Percentiles rank a stretch among this genome's conserved stretches.
These are phyloP conservation scores for Agrocybe pediades DNA, from an alignment of 768 basidiomycete genomes.

Conservation along the genomic window DNA sequence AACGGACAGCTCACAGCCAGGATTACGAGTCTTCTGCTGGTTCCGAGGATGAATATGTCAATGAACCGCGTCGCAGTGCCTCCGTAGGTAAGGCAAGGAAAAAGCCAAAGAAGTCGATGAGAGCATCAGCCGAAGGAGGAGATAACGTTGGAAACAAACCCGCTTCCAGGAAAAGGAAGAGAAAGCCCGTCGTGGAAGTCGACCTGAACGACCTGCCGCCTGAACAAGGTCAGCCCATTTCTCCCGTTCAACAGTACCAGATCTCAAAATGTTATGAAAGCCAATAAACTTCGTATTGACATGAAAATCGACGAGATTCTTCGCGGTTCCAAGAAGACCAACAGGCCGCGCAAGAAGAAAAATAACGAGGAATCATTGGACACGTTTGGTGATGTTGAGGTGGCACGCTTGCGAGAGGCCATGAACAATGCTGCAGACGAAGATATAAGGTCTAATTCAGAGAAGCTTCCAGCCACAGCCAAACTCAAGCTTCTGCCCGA, in stretches of 20 bases:
- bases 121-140: conserved; percentile 24
- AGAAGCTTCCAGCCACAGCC: conserved; percentile 77
- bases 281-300: conserved; percentile 74
- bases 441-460: conserved; percentile 78
- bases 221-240: conserved; percentile 63
- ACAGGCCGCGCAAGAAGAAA: conserved; percentile 72
- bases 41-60: conserved; percentile 54
- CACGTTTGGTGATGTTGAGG: conserved; percentile 86
- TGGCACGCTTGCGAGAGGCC: conserved; percentile 81
- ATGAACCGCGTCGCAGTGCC: conserved; percentile 28
- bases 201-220: conserved; percentile 72
- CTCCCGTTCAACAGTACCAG: not conserved
- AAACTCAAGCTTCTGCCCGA: conserved; percentile 87
- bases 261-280: conserved; percentile 37
- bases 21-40: conserved; percentile 55
- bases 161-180: conserved; percentile 51
- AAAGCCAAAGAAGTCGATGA: conserved; percentile 35
- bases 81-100: conserved; percentile 8
- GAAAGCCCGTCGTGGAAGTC: conserved; percentile 59
- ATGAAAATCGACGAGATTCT: conserved; percentile 87
- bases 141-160: conserved; percentile 33
- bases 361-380: conserved; percentile 83
- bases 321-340: conserved; percentile 74
- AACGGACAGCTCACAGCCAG: conserved; percentile 30
- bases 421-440: conserved; percentile 89